Percentiles rank a stretch among this genome's conserved stretches.
Evolutionary conservation across 1,139 yeast genomes (phyloP).

Genomic region (Debaryomycetaceae sp.): DNA sequence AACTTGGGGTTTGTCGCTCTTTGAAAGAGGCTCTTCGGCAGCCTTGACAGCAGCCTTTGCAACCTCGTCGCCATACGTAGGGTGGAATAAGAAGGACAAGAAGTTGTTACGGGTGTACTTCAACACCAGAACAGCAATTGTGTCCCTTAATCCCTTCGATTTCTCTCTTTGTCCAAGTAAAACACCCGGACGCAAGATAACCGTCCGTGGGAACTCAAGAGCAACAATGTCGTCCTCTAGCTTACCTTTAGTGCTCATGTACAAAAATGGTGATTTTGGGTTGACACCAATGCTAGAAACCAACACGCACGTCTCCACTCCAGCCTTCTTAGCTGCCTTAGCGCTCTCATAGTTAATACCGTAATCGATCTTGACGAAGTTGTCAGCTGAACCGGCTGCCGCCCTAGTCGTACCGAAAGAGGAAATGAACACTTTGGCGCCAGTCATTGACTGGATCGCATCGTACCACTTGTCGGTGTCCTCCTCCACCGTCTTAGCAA

Average conservation of each 20-base stretch:
- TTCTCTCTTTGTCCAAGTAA: constrained; percentile 58
- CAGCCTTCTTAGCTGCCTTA: constrained; percentile 63
- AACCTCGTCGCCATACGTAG: constrained; percentile 48
- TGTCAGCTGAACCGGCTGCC: constrained; percentile 60
- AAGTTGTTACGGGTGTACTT: constrained; percentile 28
- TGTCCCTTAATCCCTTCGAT: constrained; percentile 33
- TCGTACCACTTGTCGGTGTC: constrained; percentile 43
- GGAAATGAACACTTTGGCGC: constrained; percentile 44
- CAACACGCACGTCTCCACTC: constrained; percentile 60
- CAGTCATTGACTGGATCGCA: constrained; percentile 14
- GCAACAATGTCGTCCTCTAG: constrained; percentile 57
- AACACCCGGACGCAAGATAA: constrained; percentile 69
- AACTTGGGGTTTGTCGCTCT: constrained; percentile 1
- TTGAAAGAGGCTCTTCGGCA: constrained; percentile 14
- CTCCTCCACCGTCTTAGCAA: constrained; percentile 29
- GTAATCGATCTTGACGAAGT: constrained; percentile 65
- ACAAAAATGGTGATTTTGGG: constrained; percentile 50
- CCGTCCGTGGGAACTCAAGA: constrained; percentile 60
- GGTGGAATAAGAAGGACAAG: constrained; percentile 28
- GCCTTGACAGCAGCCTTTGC: constrained; percentile 42
- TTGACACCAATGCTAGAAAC: constrained; percentile 62
- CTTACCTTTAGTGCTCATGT: constrained; percentile 59
- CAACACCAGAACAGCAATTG: constrained; percentile 26
- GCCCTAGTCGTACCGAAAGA: constrained; percentile 76
- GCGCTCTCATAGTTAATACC: constrained; percentile 66